These are phyloP conservation scores for Cystobasidium tubakii DNA, from an alignment of 768 basidiomycete species.

Conservation along the genomic window DNA sequence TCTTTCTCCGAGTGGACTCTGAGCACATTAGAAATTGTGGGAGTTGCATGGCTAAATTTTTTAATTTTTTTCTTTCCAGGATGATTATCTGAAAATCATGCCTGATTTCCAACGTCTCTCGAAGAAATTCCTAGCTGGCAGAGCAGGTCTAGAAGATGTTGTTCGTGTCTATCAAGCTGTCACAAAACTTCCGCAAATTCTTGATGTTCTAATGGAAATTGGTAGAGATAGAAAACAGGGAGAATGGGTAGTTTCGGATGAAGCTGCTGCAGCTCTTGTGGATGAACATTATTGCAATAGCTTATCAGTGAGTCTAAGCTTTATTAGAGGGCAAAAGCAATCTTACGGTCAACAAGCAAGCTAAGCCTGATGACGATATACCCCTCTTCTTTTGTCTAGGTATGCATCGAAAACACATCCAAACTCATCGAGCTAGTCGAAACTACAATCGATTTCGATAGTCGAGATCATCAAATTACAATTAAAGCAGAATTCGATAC, in stretches of 20 bases:
- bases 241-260: slow-evolving; percentile 25
- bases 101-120: slow-evolving; percentile 87
- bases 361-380: too few relatives aligned
- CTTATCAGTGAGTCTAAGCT: not conserved
- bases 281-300: slow-evolving; percentile 58
- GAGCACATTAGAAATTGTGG: too few relatives aligned
- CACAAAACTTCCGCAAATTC: slow-evolving; percentile 69
- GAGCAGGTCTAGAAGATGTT: slow-evolving; percentile 84
- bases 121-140: slow-evolving; percentile 79
- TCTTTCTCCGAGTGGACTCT: too few relatives aligned
- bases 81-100: slow-evolving; percentile 80
- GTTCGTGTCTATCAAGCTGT: slow-evolving; percentile 93
- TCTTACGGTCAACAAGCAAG: too few relatives aligned
- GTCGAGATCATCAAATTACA: slow-evolving; percentile 70
- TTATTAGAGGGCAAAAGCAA: not conserved
- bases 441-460: slow-evolving; percentile 74
- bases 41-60: too few relatives aligned
- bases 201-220: slow-evolving; percentile 58
- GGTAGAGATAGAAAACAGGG: slow-evolving; percentile 52
- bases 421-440: slow-evolving; percentile 73
- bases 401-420: slow-evolving; percentile 3
- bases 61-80: slow-evolving; percentile 54
- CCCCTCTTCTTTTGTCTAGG: not conserved
- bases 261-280: slow-evolving; percentile 53
- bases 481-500: slow-evolving; percentile 89